Base-by-base conservation (phyloP, 768 basidiomycete species). In the Xerocomellus amylosporus region DNA sequence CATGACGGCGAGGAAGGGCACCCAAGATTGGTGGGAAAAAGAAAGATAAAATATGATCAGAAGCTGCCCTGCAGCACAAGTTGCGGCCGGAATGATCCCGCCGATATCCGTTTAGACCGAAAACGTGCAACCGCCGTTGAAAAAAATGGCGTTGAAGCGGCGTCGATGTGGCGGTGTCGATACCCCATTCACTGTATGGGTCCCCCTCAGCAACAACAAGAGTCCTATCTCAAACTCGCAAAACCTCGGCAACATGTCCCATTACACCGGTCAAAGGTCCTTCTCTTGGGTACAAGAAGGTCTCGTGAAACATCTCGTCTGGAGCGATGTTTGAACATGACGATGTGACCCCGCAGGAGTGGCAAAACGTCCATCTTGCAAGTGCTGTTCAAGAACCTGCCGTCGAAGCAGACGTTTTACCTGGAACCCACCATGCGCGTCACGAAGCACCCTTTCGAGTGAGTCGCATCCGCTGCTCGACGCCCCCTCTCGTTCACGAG, bases 341-440 rank as follows among this genome's bases (percentile, higher is more conserved):
- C 36, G 53, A 6, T 38, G 12, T 38, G 12, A 54, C 46, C 46
- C 22, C 50, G 39, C 65, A 95, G 94, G 74, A 87, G 88, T 54
- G 95, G 95, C 55, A 98, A 97, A 71, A 90, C 93, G 34, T 93
- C 90, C 19, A 91, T 94, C 49, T 82, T 88, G 62, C 85, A 94
- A 69, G 91, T 95, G 33, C 80, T 97, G n/a, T 96, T 98, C 77
- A 86, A 94, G 60, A 78, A 85, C 58, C 75, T 93, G 42, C 79
- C 85, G 0, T 81, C 90, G 0, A 93, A 90, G 64, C 87, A 96
- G 60, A 86, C 91, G 0, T 91, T 96, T 66, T 97, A 87, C 73
- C 81, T 97, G 59, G 94, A 96, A 64, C 84, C 90, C 2, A 94
- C 93, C 1, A 86, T 86, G 72, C 83, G 87, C 49, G 78, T 90